These are phyloP conservation scores for Penstemon newberryi DNA, from an alignment of 257 asterid species.

Conservation along the genomic window DNA sequence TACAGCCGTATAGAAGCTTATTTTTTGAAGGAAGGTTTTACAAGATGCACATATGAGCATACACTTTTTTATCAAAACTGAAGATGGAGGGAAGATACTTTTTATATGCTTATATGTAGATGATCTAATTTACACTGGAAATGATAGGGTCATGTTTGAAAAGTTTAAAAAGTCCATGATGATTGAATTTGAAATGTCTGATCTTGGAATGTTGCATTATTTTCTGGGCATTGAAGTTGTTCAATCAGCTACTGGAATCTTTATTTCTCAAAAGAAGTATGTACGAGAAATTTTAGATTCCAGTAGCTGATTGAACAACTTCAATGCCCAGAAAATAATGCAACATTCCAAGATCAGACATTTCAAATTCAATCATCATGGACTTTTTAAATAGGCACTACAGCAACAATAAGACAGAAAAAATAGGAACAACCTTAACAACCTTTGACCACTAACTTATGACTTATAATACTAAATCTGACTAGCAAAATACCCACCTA, in stretches of 20 bases:
- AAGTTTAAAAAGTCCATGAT: constrained; percentile 1
- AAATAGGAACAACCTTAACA: no score
- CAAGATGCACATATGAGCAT: constrained; percentile 17
- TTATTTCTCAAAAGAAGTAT: constrained; percentile 17
- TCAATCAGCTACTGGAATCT: not conserved
- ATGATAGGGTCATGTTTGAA: not conserved
- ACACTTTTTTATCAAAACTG: constrained; percentile 1
- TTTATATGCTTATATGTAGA: constrained; percentile 19
- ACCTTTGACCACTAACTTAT: no score
- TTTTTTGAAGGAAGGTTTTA: not conserved
- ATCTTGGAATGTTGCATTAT: constrained; percentile 20
- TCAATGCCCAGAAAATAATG: constrained; percentile 19
- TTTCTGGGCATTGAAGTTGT: constrained; percentile 6
- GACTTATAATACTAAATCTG: no score
- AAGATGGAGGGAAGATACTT: not conserved
- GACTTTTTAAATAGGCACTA: not conserved
- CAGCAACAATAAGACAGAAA: no score
- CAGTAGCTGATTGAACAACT: not conserved
- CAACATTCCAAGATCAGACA: constrained; percentile 15
- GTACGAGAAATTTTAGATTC: not conserved
- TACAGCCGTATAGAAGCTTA: constrained; percentile 9
- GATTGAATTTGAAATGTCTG: not conserved
- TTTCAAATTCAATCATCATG: not conserved
- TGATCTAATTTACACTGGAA: constrained; percentile 19
- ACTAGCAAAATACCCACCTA: no score